Conservation (phyloP, 2,329 filamentous ascomycete genomes). For the Emergomyces orientalis region DNA sequence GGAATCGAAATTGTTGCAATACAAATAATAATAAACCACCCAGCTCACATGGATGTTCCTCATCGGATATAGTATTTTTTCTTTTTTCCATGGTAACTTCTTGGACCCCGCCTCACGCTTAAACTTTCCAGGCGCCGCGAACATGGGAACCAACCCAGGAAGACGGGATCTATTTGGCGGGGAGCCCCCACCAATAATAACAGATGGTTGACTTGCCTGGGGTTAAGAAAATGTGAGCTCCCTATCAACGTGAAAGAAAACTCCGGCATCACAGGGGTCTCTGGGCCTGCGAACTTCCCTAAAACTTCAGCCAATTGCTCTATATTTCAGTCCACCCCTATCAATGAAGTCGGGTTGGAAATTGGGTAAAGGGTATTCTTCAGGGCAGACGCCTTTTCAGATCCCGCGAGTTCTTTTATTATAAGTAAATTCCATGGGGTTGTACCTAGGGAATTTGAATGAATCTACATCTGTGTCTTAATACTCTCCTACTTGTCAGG, state of each 20-base stretch:
- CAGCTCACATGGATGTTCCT: not conserved
- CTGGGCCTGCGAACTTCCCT: not conserved
- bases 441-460: not conserved
- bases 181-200: not conserved
- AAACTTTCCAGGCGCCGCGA: not conserved
- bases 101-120: not conserved
- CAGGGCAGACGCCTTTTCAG: not conserved
- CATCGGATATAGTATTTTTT: not conserved
- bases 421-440: not conserved
- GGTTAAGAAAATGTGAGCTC: not conserved
- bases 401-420: not conserved
- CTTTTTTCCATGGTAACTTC: not conserved
- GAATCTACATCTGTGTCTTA: not conserved
- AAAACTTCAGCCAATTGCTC: not conserved
- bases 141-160: not conserved
- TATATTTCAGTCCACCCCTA: not conserved
- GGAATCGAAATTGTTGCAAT: not conserved
- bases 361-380: not conserved
- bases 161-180: not conserved
- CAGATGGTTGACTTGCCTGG: not conserved
- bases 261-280: not conserved
- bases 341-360: not conserved
- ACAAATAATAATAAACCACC: too few species aligned
- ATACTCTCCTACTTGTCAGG: not conserved
- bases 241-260: not conserved